phyloP scores from a whole-genome alignment of 192 early-diverging fungal genomes.

The Kickxella alabastrina region DNA sequence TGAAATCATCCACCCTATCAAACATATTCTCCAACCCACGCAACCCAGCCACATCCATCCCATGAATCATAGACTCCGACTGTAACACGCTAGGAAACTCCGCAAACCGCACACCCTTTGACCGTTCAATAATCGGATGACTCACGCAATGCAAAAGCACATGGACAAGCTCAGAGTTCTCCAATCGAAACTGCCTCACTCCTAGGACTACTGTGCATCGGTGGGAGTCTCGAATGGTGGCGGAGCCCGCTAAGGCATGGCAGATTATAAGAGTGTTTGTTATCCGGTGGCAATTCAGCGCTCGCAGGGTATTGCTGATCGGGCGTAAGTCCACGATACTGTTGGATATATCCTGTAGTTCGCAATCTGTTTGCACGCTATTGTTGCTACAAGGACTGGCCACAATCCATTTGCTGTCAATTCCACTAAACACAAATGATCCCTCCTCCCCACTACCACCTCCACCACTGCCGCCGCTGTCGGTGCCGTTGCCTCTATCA shows the following conservation, averaged over 20 bases:
- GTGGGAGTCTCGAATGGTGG: slow-evolving; percentile 64
- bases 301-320: slow-evolving; percentile 52
- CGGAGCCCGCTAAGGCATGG: slow-evolving; percentile 66
- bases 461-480: not conserved
- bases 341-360: slow-evolving; percentile 48
- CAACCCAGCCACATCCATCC: slow-evolving; percentile 2
- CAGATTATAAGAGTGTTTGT: slow-evolving; percentile 62
- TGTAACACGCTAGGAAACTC: slow-evolving; percentile 50
- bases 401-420: slow-evolving; percentile 6
- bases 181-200: slow-evolving; percentile 86
- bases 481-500: not conserved
- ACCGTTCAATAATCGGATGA: slow-evolving; percentile 86
- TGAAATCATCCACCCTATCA: slow-evolving; percentile 81
- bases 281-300: slow-evolving; percentile 75
- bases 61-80: slow-evolving; percentile 21
- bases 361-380: slow-evolving; percentile 22
- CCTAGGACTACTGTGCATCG: slow-evolving; percentile 61
- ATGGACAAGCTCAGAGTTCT: slow-evolving; percentile 61
- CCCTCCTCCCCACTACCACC: not conserved
- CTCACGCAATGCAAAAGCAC: slow-evolving; percentile 69
- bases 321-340: slow-evolving; percentile 66
- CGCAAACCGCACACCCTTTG: slow-evolving; percentile 63
- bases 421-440: slow-evolving; percentile 2
- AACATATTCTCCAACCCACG: slow-evolving; percentile 44
- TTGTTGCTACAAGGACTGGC: not conserved